Evolutionary conservation across 257 asterid species (phyloP).

Genomic region (Solanum etuberosum): DNA sequence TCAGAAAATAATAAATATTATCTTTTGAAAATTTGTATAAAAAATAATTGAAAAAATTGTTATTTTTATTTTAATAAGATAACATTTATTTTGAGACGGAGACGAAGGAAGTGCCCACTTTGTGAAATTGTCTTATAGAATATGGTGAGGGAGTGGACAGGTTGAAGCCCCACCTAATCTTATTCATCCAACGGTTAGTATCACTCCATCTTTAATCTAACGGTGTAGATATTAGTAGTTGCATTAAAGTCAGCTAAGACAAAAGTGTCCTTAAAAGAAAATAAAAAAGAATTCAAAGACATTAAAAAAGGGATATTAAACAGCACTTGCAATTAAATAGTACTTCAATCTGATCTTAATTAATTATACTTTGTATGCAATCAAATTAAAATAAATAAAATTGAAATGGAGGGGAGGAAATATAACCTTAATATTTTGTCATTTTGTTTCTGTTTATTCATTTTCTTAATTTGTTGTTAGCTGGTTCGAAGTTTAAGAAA

Average conservation of each 20-base stretch:
- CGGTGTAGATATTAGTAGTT: neutral
- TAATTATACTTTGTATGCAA: too few species aligned
- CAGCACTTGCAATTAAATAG: neutral
- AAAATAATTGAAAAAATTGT: too few species aligned
- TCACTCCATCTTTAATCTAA: neutral
- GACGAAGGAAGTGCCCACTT: neutral
- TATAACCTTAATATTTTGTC: neutral
- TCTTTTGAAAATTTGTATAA: too few species aligned
- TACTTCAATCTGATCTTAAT: neutral
- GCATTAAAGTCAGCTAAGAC: neutral
- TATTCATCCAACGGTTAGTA: neutral
- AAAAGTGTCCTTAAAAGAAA: neutral
- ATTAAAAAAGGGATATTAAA: neutral
- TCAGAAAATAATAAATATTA: neutral
- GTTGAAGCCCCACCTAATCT: constrained; percentile 1
- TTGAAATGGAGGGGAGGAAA: neutral
- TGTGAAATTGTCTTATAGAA: neutral
- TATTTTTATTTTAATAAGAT: too few species aligned
- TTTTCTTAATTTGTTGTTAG: neutral
- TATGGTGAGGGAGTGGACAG: neutral
- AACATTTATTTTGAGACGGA: too few species aligned
- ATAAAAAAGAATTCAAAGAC: neutral
- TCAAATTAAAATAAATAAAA: too few species aligned
- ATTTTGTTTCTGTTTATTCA: neutral
- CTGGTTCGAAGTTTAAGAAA: too few species aligned